These are phyloP conservation scores for Hyphopichia pseudoburtonii DNA, from an alignment of 1,139 yeast genomes.

Conservation along the genomic window DNA sequence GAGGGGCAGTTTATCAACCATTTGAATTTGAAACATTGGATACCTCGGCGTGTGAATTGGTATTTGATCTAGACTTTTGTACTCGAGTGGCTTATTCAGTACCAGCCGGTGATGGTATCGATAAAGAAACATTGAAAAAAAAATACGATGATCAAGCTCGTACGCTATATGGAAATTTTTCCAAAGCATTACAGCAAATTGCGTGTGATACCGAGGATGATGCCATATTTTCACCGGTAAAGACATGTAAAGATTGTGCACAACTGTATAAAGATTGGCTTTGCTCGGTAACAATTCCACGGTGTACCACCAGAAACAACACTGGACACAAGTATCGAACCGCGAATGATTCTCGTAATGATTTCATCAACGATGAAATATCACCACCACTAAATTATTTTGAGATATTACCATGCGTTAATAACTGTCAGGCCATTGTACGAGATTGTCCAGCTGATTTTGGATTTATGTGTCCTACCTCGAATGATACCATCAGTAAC, in stretches of 20 bases:
- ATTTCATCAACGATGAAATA: slow-evolving; percentile 54
- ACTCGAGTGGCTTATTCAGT: slow-evolving; percentile 82
- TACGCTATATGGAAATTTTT: slow-evolving; percentile 60
- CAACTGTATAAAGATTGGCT: slow-evolving; percentile 81
- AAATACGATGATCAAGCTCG: slow-evolving; percentile 67
- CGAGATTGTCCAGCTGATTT: slow-evolving; percentile 82
- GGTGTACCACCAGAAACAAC: slow-evolving; percentile 61
- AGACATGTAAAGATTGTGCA: slow-evolving; percentile 72
- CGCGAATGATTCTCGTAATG: slow-evolving; percentile 58
- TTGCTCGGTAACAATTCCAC: slow-evolving; percentile 86
- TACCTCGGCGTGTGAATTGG: slow-evolving; percentile 63
- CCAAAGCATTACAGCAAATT: slow-evolving; percentile 72
- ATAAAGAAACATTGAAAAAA: slow-evolving; percentile 21
- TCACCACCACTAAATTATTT: slow-evolving; percentile 63
- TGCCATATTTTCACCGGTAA: slow-evolving; percentile 69
- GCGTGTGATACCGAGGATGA: slow-evolving; percentile 76
- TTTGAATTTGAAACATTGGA: slow-evolving; percentile 63
- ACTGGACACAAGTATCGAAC: slow-evolving; percentile 50
- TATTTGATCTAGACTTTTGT: slow-evolving; percentile 77
- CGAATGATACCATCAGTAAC: slow-evolving; percentile 31
- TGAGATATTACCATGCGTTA: slow-evolving; percentile 85
- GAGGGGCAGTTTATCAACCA: slow-evolving; percentile 66
- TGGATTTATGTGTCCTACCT: slow-evolving; percentile 69
- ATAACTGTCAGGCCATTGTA: slow-evolving; percentile 74
- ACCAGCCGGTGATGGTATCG: slow-evolving; percentile 46